Evolutionary conservation across 768 basidiomycete species (phyloP), one percentile per base, ranked within the genome.

Genomic region (Kwoniella pini): DNA sequence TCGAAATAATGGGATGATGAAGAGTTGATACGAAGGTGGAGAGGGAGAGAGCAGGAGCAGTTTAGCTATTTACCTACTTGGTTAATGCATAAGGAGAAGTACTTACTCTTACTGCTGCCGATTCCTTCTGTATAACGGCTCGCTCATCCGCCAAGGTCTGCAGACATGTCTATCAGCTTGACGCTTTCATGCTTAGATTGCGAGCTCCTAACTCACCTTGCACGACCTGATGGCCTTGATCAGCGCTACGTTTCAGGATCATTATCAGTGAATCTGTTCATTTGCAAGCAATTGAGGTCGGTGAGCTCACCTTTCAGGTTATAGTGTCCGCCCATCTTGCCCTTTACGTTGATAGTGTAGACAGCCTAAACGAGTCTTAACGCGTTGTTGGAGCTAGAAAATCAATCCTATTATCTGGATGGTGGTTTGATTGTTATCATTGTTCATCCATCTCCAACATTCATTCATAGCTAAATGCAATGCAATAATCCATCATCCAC

Each of bases 221-320:
- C 91, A 96, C 63, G 92, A 85, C 64, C 96, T 85, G 80, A 98
- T 95, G 58, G 91, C 93, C 85, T 98, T 98, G 82, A 98, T 97
- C 70, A 98, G 84, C 70, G 94, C 94, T 94, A 19, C 11, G 30
- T 45, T 24, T 27, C 31, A 53, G 12, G 19, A 15, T 22, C 3
- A 26, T 0, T 30, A 17, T 42, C 0, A 22, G 21, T 31, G 22
- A 26, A n/a, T n/a, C n/a, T n/a, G n/a, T n/a, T n/a, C n/a, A n/a
- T n/a, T n/a, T n/a, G n/a, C n/a, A 4, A 4, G 10, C 33, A 17
- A 40, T 19, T 19, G 21, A 38, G 30, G 0, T 27, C n/a, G 22
- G 28, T 15, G 10, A 26, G 22, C 69, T 57, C 36, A 78, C 78
- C 71, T 54, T 80, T 79, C 56, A 81, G 70, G 60, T 80, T 81